Base-by-base conservation (phyloP, 1,284 basidiomycete species). In the Porodaedalea pini region DNA sequence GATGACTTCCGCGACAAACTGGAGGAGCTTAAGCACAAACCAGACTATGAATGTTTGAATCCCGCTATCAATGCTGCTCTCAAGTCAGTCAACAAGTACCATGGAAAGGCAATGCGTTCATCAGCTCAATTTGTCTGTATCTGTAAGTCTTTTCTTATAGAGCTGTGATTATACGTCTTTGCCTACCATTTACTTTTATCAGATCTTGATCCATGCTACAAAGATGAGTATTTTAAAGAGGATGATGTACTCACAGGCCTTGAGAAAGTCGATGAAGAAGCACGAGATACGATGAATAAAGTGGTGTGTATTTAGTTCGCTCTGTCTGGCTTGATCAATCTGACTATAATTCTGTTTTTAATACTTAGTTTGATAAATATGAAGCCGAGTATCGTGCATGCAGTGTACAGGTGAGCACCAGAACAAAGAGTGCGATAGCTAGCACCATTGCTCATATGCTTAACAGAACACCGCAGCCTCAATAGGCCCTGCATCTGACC, bases 291-390 rank as follows among this genome's bases (percentile, higher is more conserved):
- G 2, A 23, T 54, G 5, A 21, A 54, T 15, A 25, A 54, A 23
- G 25, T 54, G 11, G 51, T 54, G 13, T 5, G 50, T 51, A 6
- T 34, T 34, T 19, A 51, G 21, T 32, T 32, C 19, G 11, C 19
- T 25, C 13, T 34, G 13, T 6, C 13, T 34, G 32, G 13, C 32
- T 34, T 34, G 13, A 13, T 34, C 7, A 34, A 34, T 34, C 13
- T 34, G 6, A 13, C 27, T 27, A 3, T 6, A 19, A 11, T 19
- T 6, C 31, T 51, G 15, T 7, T 37, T 17, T n/a, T 34, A 17
- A 8, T 19, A 37, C 4, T 3, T 27, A 54, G 51, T 54, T 54
- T 43, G 37, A 54, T 17, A 40, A 36, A 41, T 54, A 54, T 21
- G 39, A 29, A 34, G 11, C 37, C 19, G n/a, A 13, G 4, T 13